A percentile compares a stretch with the other conserved stretches of the same genome.
Conservation (phyloP, 805 yeast species). For the Priceomyces haplophilus region DNA sequence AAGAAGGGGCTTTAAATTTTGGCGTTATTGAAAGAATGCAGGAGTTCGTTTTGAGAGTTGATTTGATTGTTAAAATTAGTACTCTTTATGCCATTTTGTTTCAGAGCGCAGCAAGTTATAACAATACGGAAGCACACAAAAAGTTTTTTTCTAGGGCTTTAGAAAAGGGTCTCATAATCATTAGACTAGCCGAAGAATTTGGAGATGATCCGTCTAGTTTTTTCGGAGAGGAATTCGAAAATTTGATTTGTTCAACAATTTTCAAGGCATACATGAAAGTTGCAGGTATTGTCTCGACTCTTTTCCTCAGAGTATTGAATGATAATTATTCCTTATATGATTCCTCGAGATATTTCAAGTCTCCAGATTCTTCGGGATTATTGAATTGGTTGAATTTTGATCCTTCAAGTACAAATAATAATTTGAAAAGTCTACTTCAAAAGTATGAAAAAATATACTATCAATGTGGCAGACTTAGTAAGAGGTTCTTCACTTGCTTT, state of each 20-base stretch:
- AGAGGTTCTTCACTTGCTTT: constrained; percentile 2
- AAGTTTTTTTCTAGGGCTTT: constrained; percentile 3
- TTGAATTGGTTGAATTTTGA: constrained; percentile 3
- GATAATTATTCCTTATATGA: constrained; percentile 5
- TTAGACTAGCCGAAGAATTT: constrained; percentile 4
- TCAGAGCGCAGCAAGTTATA: neutral
- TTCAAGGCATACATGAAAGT: constrained; percentile 5
- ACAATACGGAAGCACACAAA: constrained; percentile 40
- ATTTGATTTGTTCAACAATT: constrained; percentile 6
- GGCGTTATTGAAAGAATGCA: constrained; percentile 5
- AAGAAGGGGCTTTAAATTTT: constrained; percentile 1
- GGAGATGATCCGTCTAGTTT: constrained; percentile 3
- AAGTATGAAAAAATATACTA: constrained; percentile 2
- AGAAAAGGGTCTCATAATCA: constrained; percentile 3
- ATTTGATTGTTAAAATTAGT: constrained; percentile 2
- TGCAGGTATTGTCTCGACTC: neutral
- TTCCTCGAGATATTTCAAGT: constrained; percentile 5
- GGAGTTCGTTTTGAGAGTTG: constrained; percentile 7
- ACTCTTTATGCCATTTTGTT: constrained; percentile 3
- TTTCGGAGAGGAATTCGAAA: constrained; percentile 8
- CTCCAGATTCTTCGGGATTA: constrained; percentile 7
- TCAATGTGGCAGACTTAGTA: neutral
- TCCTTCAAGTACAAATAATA: constrained; percentile 1
- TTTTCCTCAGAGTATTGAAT: constrained; percentile 5
- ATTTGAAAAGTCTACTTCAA: neutral